Percentiles rank a stretch among this genome's conserved stretches.
Conservation (phyloP, 2,329 filamentous ascomycete genomes). For the Fusarium xylarioides region DNA sequence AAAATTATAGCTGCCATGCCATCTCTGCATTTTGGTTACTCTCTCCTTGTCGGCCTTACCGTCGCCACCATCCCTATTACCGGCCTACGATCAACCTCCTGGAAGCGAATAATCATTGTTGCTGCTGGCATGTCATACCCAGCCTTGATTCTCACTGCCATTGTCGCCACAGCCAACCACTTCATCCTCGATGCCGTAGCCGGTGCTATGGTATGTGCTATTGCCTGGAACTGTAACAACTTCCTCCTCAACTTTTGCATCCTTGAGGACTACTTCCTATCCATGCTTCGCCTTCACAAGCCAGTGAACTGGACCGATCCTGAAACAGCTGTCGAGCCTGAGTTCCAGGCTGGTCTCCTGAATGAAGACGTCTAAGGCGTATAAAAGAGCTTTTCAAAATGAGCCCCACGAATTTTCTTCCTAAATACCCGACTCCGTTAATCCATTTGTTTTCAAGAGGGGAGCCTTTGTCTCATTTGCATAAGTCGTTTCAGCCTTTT, state of each 20-base stretch:
- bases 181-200: constrained; percentile 77
- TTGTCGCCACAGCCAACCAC: constrained; percentile 77
- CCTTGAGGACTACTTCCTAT: constrained; percentile 74
- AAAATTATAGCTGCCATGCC: constrained; percentile 72
- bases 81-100: constrained; percentile 60
- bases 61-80: constrained; percentile 71
- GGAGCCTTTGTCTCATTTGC: background rate
- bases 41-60: constrained; percentile 75
- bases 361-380: constrained; percentile 34
- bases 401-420: constrained; percentile 13
- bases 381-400: background rate
- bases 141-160: constrained; percentile 70
- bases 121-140: constrained; percentile 70
- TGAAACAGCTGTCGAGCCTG: constrained; percentile 48
- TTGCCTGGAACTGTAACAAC: constrained; percentile 68
- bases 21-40: constrained; percentile 79
- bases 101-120: constrained; percentile 57
- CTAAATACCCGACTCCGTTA: background rate
- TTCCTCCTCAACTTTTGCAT: constrained; percentile 70
- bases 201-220: constrained; percentile 69
- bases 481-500: background rate
- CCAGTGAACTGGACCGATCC: constrained; percentile 56
- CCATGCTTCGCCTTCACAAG: constrained; percentile 71
- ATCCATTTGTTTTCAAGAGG: background rate
- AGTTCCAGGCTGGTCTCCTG: constrained; percentile 42